Evolutionary conservation across 1,284 basidiomycete genomes (phyloP).

Genomic region (Phellinidium pouzarii): DNA sequence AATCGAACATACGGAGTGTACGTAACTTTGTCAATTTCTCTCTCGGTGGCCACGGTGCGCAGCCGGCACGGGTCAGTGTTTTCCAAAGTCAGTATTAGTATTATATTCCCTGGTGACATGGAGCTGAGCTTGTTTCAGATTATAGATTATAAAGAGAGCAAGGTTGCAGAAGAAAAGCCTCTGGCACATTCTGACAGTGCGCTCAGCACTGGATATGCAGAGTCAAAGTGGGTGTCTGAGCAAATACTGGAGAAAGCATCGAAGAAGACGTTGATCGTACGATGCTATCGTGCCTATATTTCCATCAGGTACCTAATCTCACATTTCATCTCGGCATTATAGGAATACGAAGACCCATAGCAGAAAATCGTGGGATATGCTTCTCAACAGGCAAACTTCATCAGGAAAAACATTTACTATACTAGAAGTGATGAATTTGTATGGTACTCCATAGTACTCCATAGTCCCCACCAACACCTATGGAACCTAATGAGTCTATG

Average conservation of each 20-base stretch:
- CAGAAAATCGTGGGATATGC: too few relatives aligned
- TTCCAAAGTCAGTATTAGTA: background rate
- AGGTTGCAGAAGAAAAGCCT: slow-evolving; percentile 14
- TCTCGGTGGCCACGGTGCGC: slow-evolving; percentile 23
- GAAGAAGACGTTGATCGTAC: slow-evolving; percentile 21
- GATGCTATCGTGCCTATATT: too few relatives aligned
- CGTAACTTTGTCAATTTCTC: slow-evolving; percentile 30
- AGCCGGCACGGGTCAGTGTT: slow-evolving; percentile 20
- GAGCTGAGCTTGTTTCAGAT: background rate
- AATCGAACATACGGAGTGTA: slow-evolving; percentile 26
- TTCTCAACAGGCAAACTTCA: too few relatives aligned
- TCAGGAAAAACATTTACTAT: too few relatives aligned
- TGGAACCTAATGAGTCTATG: too few relatives aligned
- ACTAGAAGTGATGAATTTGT: too few relatives aligned
- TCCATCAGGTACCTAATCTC: too few relatives aligned
- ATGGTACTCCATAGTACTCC: too few relatives aligned
- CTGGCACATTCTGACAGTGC: slow-evolving; percentile 12
- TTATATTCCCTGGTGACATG: background rate
- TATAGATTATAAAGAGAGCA: slow-evolving; percentile 5
- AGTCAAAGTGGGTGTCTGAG: slow-evolving; percentile 52
- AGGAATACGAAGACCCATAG: too few relatives aligned
- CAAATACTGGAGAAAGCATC: slow-evolving; percentile 20
- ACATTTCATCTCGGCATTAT: too few relatives aligned
- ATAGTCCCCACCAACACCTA: too few relatives aligned
- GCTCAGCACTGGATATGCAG: slow-evolving; percentile 42